Evolutionary conservation across 345 rosid species (phyloP).

Genomic region (Arabidopsis suecica): DNA sequence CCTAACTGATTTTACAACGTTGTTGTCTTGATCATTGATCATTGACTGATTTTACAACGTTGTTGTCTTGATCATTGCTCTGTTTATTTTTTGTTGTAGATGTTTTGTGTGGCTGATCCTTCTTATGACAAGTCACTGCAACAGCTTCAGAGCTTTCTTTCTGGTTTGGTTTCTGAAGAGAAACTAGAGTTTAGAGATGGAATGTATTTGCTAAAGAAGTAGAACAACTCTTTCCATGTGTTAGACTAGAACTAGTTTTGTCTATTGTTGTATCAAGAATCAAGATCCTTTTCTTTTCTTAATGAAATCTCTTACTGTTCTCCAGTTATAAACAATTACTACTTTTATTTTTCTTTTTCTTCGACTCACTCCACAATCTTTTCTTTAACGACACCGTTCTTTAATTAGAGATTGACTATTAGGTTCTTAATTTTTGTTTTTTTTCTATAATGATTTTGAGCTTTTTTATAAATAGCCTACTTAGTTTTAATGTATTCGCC

Average conservation of each 20-base stretch:
- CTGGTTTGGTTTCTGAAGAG: slow-evolving; percentile 84
- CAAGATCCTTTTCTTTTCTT: not conserved
- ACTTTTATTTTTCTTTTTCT: not conserved
- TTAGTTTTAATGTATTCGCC: no score
- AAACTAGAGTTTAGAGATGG: slow-evolving; percentile 84
- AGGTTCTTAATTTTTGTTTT: no score
- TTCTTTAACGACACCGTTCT: no score
- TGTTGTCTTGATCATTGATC: slow-evolving; percentile 14
- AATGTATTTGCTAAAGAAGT: slow-evolving; percentile 83
- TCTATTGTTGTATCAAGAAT: not conserved
- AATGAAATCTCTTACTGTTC: not conserved
- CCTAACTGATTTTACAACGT: not conserved
- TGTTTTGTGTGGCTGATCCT: slow-evolving; percentile 95
- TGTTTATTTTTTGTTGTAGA: slow-evolving; percentile 51
- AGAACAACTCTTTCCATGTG: slow-evolving; percentile 40
- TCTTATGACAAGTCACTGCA: slow-evolving; percentile 89
- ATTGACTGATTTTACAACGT: not conserved
- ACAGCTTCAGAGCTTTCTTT: slow-evolving; percentile 90
- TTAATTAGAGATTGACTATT: no score
- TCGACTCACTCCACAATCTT: no score
- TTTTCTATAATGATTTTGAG: no score
- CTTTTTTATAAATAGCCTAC: no score
- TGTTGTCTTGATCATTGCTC: slow-evolving; percentile 19
- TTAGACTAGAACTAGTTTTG: slow-evolving; percentile 2
- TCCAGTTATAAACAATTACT: not conserved